These are phyloP conservation scores for Dactylonectria macrodidyma DNA, from an alignment of 2,329 filamentous ascomycete species.

Conservation along the genomic window DNA sequence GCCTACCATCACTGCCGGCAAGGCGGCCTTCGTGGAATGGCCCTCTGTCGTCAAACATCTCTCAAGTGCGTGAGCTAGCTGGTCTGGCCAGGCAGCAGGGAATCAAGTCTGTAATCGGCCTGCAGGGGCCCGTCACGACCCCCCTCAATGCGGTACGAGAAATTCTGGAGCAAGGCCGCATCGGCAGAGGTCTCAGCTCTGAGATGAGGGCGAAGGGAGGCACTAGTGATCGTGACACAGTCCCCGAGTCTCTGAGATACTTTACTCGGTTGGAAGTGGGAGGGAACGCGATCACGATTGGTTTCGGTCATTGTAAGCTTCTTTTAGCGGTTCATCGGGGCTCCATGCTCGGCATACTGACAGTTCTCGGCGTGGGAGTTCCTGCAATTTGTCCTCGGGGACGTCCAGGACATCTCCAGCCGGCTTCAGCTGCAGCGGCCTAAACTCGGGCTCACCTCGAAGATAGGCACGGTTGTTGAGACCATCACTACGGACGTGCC, in stretches of 20 bases:
- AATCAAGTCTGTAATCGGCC: conserved; percentile 27
- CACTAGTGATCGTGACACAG: not conserved
- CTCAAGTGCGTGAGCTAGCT: conserved; percentile 55
- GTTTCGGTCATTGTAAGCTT: not conserved
- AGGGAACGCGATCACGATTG: not conserved
- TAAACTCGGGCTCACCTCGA: too few species aligned
- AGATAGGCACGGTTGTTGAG: too few species aligned
- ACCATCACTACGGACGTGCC: too few species aligned
- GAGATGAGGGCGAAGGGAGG: not conserved
- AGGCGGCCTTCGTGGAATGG: conserved; percentile 68
- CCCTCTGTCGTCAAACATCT: conserved; percentile 60
- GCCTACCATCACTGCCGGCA: conserved; percentile 62
- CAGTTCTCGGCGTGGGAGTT: too few species aligned
- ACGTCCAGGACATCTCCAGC: too few species aligned
- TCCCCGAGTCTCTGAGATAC: not conserved
- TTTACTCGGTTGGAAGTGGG: not conserved
- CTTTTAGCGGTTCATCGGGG: not conserved
- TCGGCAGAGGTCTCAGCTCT: not conserved
- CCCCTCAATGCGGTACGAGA: not conserved
- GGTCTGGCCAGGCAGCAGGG: conserved; percentile 42
- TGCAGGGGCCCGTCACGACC: not conserved
- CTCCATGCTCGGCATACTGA: too few species aligned
- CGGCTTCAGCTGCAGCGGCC: too few species aligned
- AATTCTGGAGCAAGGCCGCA: not conserved
- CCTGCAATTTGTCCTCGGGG: too few species aligned